Conservation (phyloP, 2,329 filamentous ascomycete genomes). For the Alternaria panax region DNA sequence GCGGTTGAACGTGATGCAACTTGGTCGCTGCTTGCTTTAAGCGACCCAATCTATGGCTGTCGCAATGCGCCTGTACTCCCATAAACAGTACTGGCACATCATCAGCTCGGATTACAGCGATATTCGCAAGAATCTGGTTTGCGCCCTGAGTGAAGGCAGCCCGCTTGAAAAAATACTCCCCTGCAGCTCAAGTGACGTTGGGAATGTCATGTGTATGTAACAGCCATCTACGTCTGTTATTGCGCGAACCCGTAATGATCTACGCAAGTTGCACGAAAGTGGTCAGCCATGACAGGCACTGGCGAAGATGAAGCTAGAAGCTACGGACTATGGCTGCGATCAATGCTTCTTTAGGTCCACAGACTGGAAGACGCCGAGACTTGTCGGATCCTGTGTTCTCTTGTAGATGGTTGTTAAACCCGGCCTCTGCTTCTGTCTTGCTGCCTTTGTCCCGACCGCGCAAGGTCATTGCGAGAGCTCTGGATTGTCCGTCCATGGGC, state of each 20-base stretch:
- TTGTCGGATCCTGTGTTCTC: not conserved
- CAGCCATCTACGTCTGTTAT: slow-evolving; percentile 2
- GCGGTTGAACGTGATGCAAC: not conserved
- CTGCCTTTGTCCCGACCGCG: not conserved
- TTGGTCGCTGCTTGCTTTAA: not conserved
- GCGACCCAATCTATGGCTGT: not conserved
- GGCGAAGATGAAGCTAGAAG: not conserved
- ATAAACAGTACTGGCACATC: not conserved
- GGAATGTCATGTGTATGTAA: not conserved
- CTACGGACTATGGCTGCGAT: not conserved
- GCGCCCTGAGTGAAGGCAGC: not conserved
- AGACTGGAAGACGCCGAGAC: not conserved
- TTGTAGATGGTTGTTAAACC: not conserved
- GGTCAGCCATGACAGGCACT: not conserved
- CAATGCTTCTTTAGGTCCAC: not conserved
- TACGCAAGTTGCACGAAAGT: not conserved
- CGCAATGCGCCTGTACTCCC: not conserved
- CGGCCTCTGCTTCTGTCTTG: not conserved
- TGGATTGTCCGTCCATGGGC: not conserved
- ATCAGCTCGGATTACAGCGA: not conserved
- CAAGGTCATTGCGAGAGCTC: not conserved
- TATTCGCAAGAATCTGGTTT: not conserved
- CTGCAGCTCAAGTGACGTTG: slow-evolving; percentile 1
- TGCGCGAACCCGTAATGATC: slow-evolving; percentile 2
- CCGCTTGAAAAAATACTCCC: not conserved